Percentiles rank a stretch among this genome's conserved stretches.
Evolutionary conservation across 805 yeast genomes (phyloP).

Genomic region (Kuraishia ogatae): DNA sequence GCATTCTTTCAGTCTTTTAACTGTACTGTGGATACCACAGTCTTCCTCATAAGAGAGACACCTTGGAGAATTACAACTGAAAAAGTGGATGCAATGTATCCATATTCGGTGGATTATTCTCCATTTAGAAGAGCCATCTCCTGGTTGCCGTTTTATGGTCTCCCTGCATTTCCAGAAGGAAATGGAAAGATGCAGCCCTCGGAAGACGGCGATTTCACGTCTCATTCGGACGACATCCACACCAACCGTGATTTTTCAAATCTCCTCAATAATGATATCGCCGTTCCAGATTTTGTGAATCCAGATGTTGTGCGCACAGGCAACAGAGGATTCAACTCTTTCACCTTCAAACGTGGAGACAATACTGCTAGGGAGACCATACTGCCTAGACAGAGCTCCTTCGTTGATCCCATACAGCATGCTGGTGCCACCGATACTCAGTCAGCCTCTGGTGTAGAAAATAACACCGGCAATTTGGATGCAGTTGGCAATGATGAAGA

Average conservation of each 20-base stretch:
- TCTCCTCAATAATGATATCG: background rate
- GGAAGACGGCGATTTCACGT: background rate
- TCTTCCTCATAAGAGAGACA: conserved; percentile 66
- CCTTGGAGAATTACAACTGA: conserved; percentile 51
- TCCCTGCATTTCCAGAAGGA: conserved; percentile 23
- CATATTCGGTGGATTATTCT: conserved; percentile 18
- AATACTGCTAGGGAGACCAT: background rate
- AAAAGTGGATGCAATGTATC: conserved; percentile 15
- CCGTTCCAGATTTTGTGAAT: background rate
- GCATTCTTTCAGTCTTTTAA: conserved; percentile 76
- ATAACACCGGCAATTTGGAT: background rate
- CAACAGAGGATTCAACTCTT: background rate
- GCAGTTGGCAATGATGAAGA: background rate
- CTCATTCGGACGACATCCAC: background rate
- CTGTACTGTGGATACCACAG: conserved; percentile 69
- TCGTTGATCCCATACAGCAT: conserved; percentile 1
- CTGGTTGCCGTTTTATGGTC: conserved; percentile 34
- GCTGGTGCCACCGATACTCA: background rate
- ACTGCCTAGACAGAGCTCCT: background rate
- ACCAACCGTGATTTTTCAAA: background rate
- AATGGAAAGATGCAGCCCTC: background rate
- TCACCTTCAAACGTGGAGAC: background rate
- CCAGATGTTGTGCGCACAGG: background rate
- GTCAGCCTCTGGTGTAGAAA: background rate
- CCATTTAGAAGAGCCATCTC: conserved; percentile 31